A percentile compares a stretch with the other conserved stretches of the same genome.
Conservation (phyloP, 805 yeast genomes). For the Suhomyces emberorum region DNA sequence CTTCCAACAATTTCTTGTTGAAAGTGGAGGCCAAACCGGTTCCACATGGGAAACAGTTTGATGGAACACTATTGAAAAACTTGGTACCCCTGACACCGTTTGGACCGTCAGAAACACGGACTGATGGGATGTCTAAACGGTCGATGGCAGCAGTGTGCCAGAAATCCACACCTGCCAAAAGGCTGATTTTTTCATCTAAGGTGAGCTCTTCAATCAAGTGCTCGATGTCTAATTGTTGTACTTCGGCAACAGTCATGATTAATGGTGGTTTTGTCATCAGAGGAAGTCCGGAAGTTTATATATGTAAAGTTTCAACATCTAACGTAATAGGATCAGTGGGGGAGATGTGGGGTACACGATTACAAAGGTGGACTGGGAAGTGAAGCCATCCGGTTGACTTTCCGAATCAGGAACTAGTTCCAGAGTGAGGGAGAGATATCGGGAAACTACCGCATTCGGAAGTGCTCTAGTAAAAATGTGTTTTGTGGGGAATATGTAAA, state of each 20-base stretch:
- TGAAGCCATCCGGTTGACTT: too few species aligned
- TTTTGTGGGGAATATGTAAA: too few species aligned
- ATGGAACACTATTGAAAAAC: conserved; percentile 49
- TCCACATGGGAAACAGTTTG: conserved; percentile 61
- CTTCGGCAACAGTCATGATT: neutral
- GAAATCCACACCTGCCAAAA: conserved; percentile 29
- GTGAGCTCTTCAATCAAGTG: conserved; percentile 27
- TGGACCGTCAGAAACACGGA: conserved; percentile 51
- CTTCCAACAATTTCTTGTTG: conserved; percentile 45
- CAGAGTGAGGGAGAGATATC: too few species aligned
- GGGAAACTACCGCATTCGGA: too few species aligned
- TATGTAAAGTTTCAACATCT: too few species aligned
- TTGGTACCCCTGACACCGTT: conserved; percentile 61
- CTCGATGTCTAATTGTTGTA: conserved; percentile 26
- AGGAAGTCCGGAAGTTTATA: too few species aligned
- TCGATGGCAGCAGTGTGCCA: conserved; percentile 15
- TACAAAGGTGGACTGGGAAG: too few species aligned
- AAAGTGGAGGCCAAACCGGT: conserved; percentile 58
- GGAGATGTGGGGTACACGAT: too few species aligned
- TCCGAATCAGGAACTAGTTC: too few species aligned
- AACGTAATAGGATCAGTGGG: too few species aligned
- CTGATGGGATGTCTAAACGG: conserved; percentile 14
- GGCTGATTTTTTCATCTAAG: conserved; percentile 32
- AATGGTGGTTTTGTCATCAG: too few species aligned
- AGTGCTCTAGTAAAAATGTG: too few species aligned